Percentiles rank a stretch among this genome's conserved stretches.
Conservation (phyloP, 768 basidiomycete species). For the Hygrocybe coccinea region DNA sequence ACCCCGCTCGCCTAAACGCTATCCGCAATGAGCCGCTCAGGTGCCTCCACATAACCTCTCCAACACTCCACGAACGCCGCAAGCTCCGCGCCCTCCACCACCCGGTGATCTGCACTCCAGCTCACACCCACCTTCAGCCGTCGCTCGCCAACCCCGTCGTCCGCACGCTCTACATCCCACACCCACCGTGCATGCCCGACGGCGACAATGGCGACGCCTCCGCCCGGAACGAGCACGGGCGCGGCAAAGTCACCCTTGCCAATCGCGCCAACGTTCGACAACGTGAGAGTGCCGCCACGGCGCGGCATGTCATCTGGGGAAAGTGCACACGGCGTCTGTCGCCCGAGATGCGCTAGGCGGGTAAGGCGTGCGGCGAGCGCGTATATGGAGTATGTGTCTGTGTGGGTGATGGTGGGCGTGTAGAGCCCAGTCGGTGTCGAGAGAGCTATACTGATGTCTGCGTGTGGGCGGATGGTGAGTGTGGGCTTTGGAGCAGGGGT, state of each 20-base stretch:
- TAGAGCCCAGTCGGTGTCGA: constrained; percentile 81
- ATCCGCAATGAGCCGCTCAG: constrained; percentile 61
- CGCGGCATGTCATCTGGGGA: constrained; percentile 66
- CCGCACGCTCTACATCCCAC: constrained; percentile 57
- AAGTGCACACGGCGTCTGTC: constrained; percentile 62
- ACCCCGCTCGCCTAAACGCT: constrained; percentile 38
- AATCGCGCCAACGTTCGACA: constrained; percentile 80
- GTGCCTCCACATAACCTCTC: constrained; percentile 74
- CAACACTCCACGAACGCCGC: constrained; percentile 85
- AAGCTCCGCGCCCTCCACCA: constrained; percentile 85
- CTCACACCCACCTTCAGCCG: constrained; percentile 61
- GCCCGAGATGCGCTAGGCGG: constrained; percentile 58
- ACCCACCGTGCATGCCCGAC: constrained; percentile 75
- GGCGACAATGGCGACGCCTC: constrained; percentile 82
- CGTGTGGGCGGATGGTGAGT: constrained; percentile 63
- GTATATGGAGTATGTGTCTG: constrained; percentile 54
- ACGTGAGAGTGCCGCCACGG: constrained; percentile 72
- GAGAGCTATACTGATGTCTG: constrained; percentile 73
- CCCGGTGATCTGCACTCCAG: constrained; percentile 84
- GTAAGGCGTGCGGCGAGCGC: constrained; percentile 56
- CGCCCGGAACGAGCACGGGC: constrained; percentile 76
- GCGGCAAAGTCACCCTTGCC: constrained; percentile 65
- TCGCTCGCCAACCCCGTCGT: constrained; percentile 41
- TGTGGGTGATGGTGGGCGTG: constrained; percentile 62
- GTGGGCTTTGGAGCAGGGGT: constrained; percentile 48